These are phyloP conservation scores for Claviceps maximensis DNA, from an alignment of 2,329 filamentous ascomycete genomes.

Conservation along the genomic window DNA sequence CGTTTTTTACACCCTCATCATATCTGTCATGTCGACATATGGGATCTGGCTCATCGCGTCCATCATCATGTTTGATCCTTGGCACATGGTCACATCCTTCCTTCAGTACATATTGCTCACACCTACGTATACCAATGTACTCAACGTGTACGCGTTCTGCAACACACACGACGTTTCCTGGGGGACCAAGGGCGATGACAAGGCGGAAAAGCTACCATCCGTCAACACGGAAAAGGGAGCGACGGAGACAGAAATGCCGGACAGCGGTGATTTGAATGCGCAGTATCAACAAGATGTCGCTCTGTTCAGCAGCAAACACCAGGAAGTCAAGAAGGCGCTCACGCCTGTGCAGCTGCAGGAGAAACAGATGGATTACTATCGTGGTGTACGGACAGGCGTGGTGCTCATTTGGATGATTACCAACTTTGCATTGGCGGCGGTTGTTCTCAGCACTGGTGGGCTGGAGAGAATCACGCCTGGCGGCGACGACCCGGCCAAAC, in stretches of 20 bases:
- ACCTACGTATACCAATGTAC: slow-evolving; percentile 93
- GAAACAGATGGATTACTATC: slow-evolving; percentile 96
- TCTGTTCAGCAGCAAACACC: slow-evolving; percentile 61
- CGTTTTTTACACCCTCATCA: slow-evolving; percentile 85
- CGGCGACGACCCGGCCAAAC: slow-evolving; percentile 22
- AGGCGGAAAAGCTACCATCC: slow-evolving; percentile 76
- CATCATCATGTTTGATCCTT: slow-evolving; percentile 91
- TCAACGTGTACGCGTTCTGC: slow-evolving; percentile 98
- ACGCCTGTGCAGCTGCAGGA: slow-evolving; percentile 48
- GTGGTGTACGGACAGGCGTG: slow-evolving; percentile 82
- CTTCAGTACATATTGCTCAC: slow-evolving; percentile 89
- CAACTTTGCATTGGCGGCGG: slow-evolving; percentile 76
- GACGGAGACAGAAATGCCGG: slow-evolving; percentile 90
- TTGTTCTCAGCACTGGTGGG: slow-evolving; percentile 78
- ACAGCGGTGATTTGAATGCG: slow-evolving; percentile 87
- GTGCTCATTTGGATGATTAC: slow-evolving; percentile 94
- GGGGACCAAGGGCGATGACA: slow-evolving; percentile 97
- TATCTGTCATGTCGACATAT: slow-evolving; percentile 85
- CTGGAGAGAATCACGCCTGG: slow-evolving; percentile 51
- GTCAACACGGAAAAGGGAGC: slow-evolving; percentile 78
- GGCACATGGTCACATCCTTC: slow-evolving; percentile 98
- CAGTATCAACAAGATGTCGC: slow-evolving; percentile 81
- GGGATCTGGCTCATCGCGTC: slow-evolving; percentile 86
- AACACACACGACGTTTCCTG: slow-evolving; percentile 97
- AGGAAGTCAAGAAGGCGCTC: slow-evolving; percentile 53